Base-by-base conservation (phyloP, 2,329 filamentous ascomycete genomes). In the Colletotrichum navitas region DNA sequence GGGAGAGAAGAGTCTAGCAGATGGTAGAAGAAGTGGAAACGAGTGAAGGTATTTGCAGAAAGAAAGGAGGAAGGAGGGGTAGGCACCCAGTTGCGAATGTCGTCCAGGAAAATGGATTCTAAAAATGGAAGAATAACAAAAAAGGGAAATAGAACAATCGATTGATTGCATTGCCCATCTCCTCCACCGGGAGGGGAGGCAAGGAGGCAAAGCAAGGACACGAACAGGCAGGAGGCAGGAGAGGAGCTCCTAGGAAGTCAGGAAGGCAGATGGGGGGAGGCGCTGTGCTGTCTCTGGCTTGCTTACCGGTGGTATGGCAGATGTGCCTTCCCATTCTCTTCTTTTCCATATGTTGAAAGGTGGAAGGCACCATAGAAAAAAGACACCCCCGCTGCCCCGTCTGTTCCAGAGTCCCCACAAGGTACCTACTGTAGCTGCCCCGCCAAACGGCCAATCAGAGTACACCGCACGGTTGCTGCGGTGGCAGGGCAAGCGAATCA, bases 401-500 rank as follows among this genome's bases (percentile, higher is more conserved):
- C 67, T 63, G 39, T 41, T 18, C 5, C 54, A 66, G 45, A 29
- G 41, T 29, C 60, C 60, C 60, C 60, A 52, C 60, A 41, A 32
- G 45, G 68, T 43, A 51, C 43, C 51, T 36, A 43, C 54, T 10
- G 68, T 43, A 47, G 43, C 51, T 36, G 43, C 58, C 58, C 43
- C 49, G 3, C 39, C 10, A 14, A 29, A 21, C 61, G 21, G 16
- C 75, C 75, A 76, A 76, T 76, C 74, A 76, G 18, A 52, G 45
- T 11, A 5, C 49, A 61, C 55, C 41, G 63, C 62, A 51, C 51
- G 58, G 75, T 76, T 76, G 75, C 75, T 56, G 74, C 74, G 74
- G 75, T 74, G 73, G 70, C 73, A 75, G 69, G 71, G 68, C 69
- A 74, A 64, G 61, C 72, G 74, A 74, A 74, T 74, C 63, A 73